Base-by-base conservation (phyloP, 1,284 basidiomycete genomes). In the Apiotrichum akiyoshidainum region DNA sequence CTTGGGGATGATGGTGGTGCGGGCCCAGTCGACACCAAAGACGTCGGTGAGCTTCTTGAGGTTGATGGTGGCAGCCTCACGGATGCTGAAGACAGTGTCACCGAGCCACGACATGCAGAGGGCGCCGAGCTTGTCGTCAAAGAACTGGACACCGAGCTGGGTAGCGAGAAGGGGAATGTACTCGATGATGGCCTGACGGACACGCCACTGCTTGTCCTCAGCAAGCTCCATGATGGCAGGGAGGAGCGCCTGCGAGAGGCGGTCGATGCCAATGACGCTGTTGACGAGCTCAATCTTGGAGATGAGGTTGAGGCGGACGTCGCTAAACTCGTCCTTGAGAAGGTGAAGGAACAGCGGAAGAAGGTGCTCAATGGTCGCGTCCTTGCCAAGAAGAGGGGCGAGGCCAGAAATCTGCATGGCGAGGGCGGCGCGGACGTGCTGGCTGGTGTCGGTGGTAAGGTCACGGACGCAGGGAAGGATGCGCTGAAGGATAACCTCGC, bases 121-220 rank as follows among this genome's bases (percentile, higher is more conserved):
- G 71, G 90, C 91, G 51, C 90, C 90, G 48, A 99, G 85, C 78
- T 97, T 92, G 73, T 99, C 96, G 77, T 99, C 94, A 73, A 99
- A 99, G 83, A 99, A 99, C 40, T 88, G 83, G 68, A 94, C 92
- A 59, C 96, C 96, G 55, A 99, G 85, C 77, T 99, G 96, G 22
- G 90, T 95, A 49, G 96, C 94, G 44, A 99, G 87, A 22, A 99
- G 85, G 83, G 96, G 79, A 87, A 85, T 98, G 80, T 99, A 98
- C 79, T 99, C 96, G 79, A 99, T 99, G 80, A 99, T 99, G 16
- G 96, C 96, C 80, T 99, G 96, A 68, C 96, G 88, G 45, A 99
- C 96, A 52, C 96, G 89, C 96, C 96, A 99, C 68, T 97, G 97
- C 80, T 99, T 99, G 83, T 99, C 96, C 79, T 99, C 96, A 26